Conservation (phyloP, 805 yeast genomes). For the Candida takata region DNA sequence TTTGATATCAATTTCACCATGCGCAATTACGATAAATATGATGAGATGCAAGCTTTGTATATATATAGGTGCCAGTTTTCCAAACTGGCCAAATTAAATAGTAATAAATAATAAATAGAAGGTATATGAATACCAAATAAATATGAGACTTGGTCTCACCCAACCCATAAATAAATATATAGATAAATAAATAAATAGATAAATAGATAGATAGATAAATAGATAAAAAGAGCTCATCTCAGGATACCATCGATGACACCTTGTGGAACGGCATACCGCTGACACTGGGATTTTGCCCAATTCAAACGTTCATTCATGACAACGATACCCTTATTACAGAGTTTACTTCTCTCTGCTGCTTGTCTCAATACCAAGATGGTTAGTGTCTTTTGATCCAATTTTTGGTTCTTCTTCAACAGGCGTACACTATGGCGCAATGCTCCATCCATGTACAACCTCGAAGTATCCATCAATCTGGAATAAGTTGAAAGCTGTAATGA, state of each 20-base stretch:
- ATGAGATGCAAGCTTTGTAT: too few species aligned
- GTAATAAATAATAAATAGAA: too few species aligned
- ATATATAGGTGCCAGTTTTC: too few species aligned
- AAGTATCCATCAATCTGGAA: conserved; percentile 3
- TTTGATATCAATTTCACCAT: too few species aligned
- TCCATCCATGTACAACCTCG: conserved; percentile 3
- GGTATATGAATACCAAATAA: too few species aligned
- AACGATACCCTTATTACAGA: conserved; percentile 2
- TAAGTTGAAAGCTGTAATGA: conserved; percentile 4
- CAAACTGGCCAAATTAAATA: too few species aligned
- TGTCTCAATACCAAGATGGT: conserved; percentile 7
- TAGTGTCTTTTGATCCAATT: conserved; percentile 3
- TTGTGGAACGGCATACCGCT: conserved; percentile 7
- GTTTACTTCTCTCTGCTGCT: conserved; percentile 4
- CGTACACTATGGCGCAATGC: conserved; percentile 3
- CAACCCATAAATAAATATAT: not conserved
- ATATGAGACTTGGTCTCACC: too few species aligned
- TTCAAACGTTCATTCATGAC: conserved; percentile 8
- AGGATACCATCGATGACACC: conserved; percentile 5
- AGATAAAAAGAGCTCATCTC: conserved; percentile 1
- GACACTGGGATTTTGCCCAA: conserved; percentile 11
- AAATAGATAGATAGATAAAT: conserved; percentile 1
- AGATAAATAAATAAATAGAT: conserved; percentile 1
- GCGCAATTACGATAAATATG: too few species aligned
- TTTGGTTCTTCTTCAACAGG: conserved; percentile 1